Evolutionary conservation across 1,284 basidiomycete genomes (phyloP).

Genomic region (Cryptococcus sp.): DNA sequence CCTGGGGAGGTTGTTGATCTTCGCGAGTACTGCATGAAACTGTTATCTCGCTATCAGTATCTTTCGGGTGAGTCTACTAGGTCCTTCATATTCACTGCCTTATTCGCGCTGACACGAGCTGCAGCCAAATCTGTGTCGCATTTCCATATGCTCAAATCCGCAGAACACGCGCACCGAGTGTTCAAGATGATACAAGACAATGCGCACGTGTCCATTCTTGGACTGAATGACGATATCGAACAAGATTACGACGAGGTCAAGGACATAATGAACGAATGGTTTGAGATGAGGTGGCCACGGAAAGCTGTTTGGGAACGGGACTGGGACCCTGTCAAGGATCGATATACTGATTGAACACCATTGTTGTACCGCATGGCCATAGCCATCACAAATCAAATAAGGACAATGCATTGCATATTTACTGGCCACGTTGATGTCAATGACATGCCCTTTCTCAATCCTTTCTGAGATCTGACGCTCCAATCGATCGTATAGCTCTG

Average conservation of each 20-base stretch:
- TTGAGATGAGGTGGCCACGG: conserved; percentile 42
- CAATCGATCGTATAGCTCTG: too few relatives aligned
- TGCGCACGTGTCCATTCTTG: conserved; percentile 34
- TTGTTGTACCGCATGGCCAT: background rate
- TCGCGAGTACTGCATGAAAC: conserved; percentile 53
- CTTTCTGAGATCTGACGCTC: too few relatives aligned
- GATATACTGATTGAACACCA: conserved; percentile 8
- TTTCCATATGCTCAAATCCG: conserved; percentile 45
- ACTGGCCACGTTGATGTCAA: too few relatives aligned
- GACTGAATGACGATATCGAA: conserved; percentile 51
- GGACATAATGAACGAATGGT: conserved; percentile 41
- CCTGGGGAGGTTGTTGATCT: conserved; percentile 48
- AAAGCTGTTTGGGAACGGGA: conserved; percentile 45
- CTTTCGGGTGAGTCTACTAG: conserved; percentile 31
- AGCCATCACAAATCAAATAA: too few relatives aligned
- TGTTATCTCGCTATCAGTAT: conserved; percentile 57
- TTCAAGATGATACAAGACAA: conserved; percentile 36
- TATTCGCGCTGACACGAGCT: background rate
- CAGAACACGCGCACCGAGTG: conserved; percentile 29
- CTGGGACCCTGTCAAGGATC: conserved; percentile 23
- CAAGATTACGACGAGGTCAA: conserved; percentile 35
- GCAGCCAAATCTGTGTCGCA: conserved; percentile 35
- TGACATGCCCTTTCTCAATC: too few relatives aligned
- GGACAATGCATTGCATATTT: too few relatives aligned
- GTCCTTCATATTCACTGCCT: background rate